Base-by-base conservation (phyloP, 192 early-diverging fungal species). In the Coemansia umbellata region DNA sequence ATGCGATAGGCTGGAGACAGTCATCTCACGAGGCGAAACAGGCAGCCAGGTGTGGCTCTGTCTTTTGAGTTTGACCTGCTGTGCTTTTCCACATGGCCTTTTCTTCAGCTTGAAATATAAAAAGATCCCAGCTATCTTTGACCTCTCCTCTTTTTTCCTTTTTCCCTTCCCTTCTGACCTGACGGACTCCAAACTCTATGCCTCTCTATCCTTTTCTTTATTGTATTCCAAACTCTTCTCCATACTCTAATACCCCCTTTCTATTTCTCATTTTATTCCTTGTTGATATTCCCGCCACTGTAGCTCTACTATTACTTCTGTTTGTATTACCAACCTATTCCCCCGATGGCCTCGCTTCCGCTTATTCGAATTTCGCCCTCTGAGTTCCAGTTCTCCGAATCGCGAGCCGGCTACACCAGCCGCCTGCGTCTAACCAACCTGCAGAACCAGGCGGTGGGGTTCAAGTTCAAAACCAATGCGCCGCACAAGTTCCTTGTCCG, bases 391-490 rank as follows among this genome's bases (percentile, higher is more conserved):
- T 78, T 78, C 48, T 50, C 58, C 32, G 65, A 72, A 47, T 54
- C 68, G 1, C 49, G 55, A 31, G 45, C 65, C 37, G 76, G 76
- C 18, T 78, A 78, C 55, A 66, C 65, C 31, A 72, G 76, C 50
- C 64, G 69, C 0, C 51, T 78, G 41, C 69, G 80, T 11, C 40
- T 69, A 31, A 83, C 78, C 27, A 77, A 55, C 13, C 47, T 78
- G 47, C 69, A 64, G 41, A 18, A 60, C 26, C 63, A 66, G 36
- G 57, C 72, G 2, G 78, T 83, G 11, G 81, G 69, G 32, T 83
- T 77, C 58, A 83, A 83, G 48, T 66, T 83, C 58, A 83, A 83
- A 54, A 83, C 81, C 53, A 83, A 83, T 28, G 73, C 81, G 2
- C 81, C 81, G 32, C 69, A 78, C 33, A 71, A 80, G 63, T 83